Evolutionary conservation across 768 basidiomycete genomes (phyloP), one percentile per base, ranked within the genome.

Genomic region (Kwoniella sp.): DNA sequence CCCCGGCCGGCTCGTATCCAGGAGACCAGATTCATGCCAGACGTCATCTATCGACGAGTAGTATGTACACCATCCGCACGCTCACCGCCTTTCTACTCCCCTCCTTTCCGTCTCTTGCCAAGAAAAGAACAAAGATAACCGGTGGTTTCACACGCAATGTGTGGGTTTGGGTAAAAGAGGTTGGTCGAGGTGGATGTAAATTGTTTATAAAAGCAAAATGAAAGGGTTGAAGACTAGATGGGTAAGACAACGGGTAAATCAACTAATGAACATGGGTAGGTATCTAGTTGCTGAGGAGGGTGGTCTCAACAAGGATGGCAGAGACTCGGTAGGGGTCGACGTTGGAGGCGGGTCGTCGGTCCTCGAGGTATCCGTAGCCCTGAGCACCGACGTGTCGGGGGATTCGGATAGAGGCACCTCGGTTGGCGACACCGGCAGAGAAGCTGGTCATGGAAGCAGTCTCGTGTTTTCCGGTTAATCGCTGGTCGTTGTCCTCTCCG

Each of bases 281-380:
- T 20, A 33, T 25, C 26, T 50, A 50, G 46, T 59, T 48, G 53
- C 62, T 62, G 50, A 76, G 71, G 51, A 74, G 61, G 40, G 88
- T 90, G 50, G 91, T 93, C 79, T 92, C 89, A 51, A 75, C 65
- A 22, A 75, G 69, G 60, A 75, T 67, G 41, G 63, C 75, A 23
- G 89, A 93, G 57, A 99, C 93, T 55, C 88, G 87, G 77, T 99
- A 99, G 26, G 95, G 89, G 76, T 98, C 93, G 60, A 95, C 88
- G 81, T 99, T 99, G 74, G 92, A 95, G 51, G 93, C 93, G 23
- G 95, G 95, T 58, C 93, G 89, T 59, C 93, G 83, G 78, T 95
- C 92, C 73, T 96, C 92, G 62, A 96, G 77, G 79, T 98, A 96
- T 41, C 95, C 95, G 68, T 84, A 89, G 45, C 93, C 92, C 76